Base-by-base conservation (phyloP, 1,284 basidiomycete genomes). In the Naganishia sp. region DNA sequence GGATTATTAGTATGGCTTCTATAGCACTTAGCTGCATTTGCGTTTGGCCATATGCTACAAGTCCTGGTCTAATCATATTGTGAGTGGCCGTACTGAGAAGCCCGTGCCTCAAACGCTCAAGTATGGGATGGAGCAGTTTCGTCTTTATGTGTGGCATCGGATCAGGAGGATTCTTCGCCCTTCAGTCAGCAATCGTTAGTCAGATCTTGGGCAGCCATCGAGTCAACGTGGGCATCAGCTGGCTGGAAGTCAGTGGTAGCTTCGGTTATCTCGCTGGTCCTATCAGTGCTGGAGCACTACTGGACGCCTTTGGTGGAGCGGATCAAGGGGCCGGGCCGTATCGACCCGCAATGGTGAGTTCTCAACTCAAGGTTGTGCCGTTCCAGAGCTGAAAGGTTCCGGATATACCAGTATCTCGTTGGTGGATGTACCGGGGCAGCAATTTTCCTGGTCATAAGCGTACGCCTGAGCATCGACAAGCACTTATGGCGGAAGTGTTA, bases 251-350 rank as follows among this genome's bases (percentile, higher is more conserved):
- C 6, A 55, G 65, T 0, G 54, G 55, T 49, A 67, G 66, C 33
- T 64, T 71, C 44, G 68, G 68, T 21, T 70, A 61, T 42, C 55
- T 71, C 23, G 67, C 68, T 33, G 70, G 70, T 4, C 70, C 70
- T 3, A 55, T 71, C 44, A 67, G 67, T 16, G 70, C 68, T 15
- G 70, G 70, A 1, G 66, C 66, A 3, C 54, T 71, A 16, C 57
- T 71, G 10, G 70, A 71, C 55, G 68, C 70, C 2, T 70, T 71
- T 39, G 70, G 70, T 36, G 70, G 70, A 11, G 36, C 65, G 2
- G 52, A 65, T 1, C 21, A 65, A 31, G 70, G 70, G 1, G 67
- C 70, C 0, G 65, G 25, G 36, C 68, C 70, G 23, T 71, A 71
- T 55, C 42, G 53, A 21, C 70, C 70, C 11, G 69, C 67, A 21